Evolutionary conservation across 2,329 filamentous ascomycete species (phyloP).

Genomic region (Nakataea oryzae): DNA sequence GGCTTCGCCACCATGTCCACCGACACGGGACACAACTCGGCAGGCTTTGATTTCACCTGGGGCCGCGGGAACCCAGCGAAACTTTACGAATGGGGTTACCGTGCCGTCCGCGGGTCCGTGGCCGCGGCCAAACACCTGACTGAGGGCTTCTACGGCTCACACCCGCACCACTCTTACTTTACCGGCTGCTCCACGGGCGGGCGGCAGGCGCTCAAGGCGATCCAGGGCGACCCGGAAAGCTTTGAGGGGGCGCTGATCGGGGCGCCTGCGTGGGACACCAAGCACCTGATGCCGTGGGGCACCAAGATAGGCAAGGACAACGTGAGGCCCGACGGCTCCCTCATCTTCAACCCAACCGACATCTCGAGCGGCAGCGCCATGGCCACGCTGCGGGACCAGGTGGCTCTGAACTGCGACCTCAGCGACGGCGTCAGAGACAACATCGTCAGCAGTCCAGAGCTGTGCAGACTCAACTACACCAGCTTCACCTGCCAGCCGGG

Average conservation of each 20-base stretch:
- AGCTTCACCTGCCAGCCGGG: constrained; percentile 13
- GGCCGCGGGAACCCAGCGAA: constrained; percentile 24
- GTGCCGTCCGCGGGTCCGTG: constrained; percentile 35
- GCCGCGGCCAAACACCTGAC: constrained; percentile 34
- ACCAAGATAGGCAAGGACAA: constrained; percentile 35
- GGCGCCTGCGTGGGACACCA: constrained; percentile 37
- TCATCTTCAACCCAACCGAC: constrained; percentile 31
- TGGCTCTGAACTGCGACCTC: constrained; percentile 36
- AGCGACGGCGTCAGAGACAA: constrained; percentile 37
- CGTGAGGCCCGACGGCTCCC: constrained; percentile 30
- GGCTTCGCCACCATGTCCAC: constrained; percentile 32
- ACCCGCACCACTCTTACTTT: constrained; percentile 38
- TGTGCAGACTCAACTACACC: constrained; percentile 33
- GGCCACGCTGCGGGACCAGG: constrained; percentile 20
- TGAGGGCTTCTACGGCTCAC: constrained; percentile 32
- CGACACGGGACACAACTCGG: constrained; percentile 31
- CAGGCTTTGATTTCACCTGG: constrained; percentile 21
- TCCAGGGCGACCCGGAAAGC: constrained; percentile 39
- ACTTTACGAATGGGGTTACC: constrained; percentile 25
- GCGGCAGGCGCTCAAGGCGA: constrained; percentile 43
- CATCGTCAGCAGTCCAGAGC: constrained; percentile 34
- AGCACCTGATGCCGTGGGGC: constrained; percentile 30
- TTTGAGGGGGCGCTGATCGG: constrained; percentile 47
- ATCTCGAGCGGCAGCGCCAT: constrained; percentile 21
- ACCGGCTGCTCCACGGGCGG: constrained; percentile 49